Base-by-base conservation (phyloP, 805 yeast species). In the Metschnikowia continentalis region DNA sequence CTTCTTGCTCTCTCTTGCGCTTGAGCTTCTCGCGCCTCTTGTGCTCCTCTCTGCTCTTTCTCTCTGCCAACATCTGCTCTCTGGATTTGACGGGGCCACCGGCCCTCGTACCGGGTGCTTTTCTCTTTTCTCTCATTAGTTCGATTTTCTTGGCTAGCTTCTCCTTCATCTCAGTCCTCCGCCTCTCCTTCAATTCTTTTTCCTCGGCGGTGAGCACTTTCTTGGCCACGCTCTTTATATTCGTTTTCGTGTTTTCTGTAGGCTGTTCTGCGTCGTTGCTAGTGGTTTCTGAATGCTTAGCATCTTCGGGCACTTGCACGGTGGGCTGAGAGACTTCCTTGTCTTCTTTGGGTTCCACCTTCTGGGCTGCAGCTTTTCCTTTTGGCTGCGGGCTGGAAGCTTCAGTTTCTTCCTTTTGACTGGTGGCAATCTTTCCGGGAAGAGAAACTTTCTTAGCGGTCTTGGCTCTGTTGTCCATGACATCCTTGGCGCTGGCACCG, bases 21-120 rank as follows among this genome's bases (percentile, higher is more conserved):
- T 74, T 76, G 54, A 69, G 61, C 54, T 66, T 70, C 57, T 79
- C 64, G 74, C 79, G 61, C 57, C 69, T 65, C 64, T 74, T 79
- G 51, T 67, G 58, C 49, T 76, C 80, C 47, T 72, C 77, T 54
- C 75, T 76, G 46, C 62, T 64, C 55, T 75, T 74, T 54, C 96
- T 80, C 58, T 83, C 87, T 35, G 78, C 83, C 48, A 88, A 70
- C 46, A 88, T 83, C 39, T 86, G 91, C 58, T 90, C 95, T 68
- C 97, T 78, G 10, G 92, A 88, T 52, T 83, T 78, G 14, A 91
- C 90, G 0, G 96, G 94, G 22, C 97, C 96, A 4, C 78, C 74
- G 4, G 77, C 82, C 42, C 82, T 84, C 1, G 91, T 73, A 1
- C 98, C 98, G 0, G 95, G 94, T 1, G 98, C 99, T 61, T 86